phyloP scores from a whole-genome alignment of 1,284 basidiomycete genomes.

The Lentinus polychrous region DNA sequence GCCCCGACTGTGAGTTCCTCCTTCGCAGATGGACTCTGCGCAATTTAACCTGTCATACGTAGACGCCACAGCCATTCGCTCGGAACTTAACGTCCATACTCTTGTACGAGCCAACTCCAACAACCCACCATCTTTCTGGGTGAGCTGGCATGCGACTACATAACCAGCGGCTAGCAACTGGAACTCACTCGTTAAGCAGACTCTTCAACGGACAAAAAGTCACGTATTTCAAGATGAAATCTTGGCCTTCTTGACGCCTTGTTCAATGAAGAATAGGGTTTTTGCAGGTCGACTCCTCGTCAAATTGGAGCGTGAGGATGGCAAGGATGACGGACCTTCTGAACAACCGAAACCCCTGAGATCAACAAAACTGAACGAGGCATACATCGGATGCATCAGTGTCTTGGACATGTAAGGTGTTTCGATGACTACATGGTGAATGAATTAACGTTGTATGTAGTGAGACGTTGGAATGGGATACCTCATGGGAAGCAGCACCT shows the following conservation, averaged over 20 bases:
- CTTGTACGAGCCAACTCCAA: slow-evolving; percentile 10
- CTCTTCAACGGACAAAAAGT: slow-evolving; percentile 27
- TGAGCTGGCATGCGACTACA: background rate
- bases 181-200: slow-evolving; percentile 20
- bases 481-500: slow-evolving; percentile 36
- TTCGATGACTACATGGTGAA: background rate
- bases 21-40: background rate
- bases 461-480: slow-evolving; percentile 2
- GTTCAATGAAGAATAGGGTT: slow-evolving; percentile 22
- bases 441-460: background rate
- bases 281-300: slow-evolving; percentile 33
- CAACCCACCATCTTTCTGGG: background rate
- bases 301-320: too few relatives aligned
- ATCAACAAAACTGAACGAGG: slow-evolving; percentile 32
- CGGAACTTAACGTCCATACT: slow-evolving; percentile 20
- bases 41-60: background rate
- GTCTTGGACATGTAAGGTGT: slow-evolving; percentile 48
- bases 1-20: slow-evolving; percentile 47
- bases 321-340: too few relatives aligned
- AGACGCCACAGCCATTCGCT: slow-evolving; percentile 22
- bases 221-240: slow-evolving; percentile 35
- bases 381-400: slow-evolving; percentile 40
- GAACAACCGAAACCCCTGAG: slow-evolving; percentile 11
- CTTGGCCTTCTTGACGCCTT: slow-evolving; percentile 34
- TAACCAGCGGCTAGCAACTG: background rate